These are phyloP conservation scores for Chondrostereum purpureum DNA, from an alignment of 1,284 basidiomycete species.

Conservation along the genomic window DNA sequence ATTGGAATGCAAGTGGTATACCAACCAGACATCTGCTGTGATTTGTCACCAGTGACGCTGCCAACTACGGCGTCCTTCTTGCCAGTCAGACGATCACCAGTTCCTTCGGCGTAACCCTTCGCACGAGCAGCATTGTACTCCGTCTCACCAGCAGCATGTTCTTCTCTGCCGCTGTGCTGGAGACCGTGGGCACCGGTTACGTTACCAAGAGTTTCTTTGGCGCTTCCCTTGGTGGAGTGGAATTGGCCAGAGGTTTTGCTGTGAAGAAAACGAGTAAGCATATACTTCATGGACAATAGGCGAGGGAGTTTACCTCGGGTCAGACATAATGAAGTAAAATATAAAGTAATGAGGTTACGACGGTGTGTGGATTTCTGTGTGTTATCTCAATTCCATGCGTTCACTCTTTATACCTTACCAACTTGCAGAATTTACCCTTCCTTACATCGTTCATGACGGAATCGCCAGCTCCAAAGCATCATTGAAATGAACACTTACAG, in stretches of 20 bases:
- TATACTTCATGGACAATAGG: too few relatives aligned
- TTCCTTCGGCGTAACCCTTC: constrained; percentile 16
- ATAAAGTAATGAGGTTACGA: too few relatives aligned
- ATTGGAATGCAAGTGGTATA: neutral
- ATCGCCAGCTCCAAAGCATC: too few relatives aligned
- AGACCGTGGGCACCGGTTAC: constrained; percentile 21
- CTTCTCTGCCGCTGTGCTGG: constrained; percentile 32
- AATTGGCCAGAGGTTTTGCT: constrained; percentile 37
- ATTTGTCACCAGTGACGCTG: constrained; percentile 39
- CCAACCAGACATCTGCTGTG: constrained; percentile 31
- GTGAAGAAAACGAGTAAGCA: too few relatives aligned
- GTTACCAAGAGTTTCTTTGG: constrained; percentile 32
- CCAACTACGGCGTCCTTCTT: constrained; percentile 40
- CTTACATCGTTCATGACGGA: too few relatives aligned
- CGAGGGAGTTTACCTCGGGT: too few relatives aligned
- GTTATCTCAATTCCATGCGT: too few relatives aligned
- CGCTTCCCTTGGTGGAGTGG: constrained; percentile 26
- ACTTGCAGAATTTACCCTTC: too few relatives aligned
- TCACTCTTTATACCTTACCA: too few relatives aligned
- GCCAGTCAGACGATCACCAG: constrained; percentile 33
- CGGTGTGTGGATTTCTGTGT: too few relatives aligned
- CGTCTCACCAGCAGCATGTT: constrained; percentile 36
- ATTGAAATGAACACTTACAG: too few relatives aligned
- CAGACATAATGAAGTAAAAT: too few relatives aligned
- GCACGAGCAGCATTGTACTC: constrained; percentile 26